Base-by-base conservation (phyloP, 345 rosid genomes). In the Diplotaxis tenuifolia region DNA sequence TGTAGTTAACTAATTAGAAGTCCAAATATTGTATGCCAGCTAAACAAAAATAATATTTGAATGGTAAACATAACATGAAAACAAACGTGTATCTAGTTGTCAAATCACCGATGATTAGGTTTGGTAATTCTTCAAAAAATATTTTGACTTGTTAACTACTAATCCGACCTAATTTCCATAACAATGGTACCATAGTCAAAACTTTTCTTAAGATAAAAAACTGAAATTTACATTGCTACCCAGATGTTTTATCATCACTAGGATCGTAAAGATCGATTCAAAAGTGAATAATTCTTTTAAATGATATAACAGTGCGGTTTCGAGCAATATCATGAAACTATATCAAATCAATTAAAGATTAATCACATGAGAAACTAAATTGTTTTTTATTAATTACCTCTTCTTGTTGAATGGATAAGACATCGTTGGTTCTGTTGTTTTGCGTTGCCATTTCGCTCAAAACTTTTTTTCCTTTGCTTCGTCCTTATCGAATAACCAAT, bases 401-500 rank as follows among this genome's bases (percentile, higher is more conserved):
- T 25, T 75, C 65, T 18, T 80, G 74, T 54, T 77, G 84, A 62
- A 88, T 75, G 69, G 65, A 68, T 16, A 68, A 70, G 10, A 62
- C 70, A 52, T 82, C 84, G 6, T 81, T 81, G 54, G 65, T 83
- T 74, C 83, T 61, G 74, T 71, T 83, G 84, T 57, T 82, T 55
- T 81, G 87, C 9, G 86, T 86, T 88, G 86, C 22, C 75, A 69
- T 75, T 87, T 53, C 65, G 18, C 70, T 2, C 49, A 5, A 53
- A 32, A n/a, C 58, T 1, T 40, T 62, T 55, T 18, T 40, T 28
- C 23, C 16, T 49, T 11, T 14, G 0, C 25, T 60, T 50, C 56
- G 54, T 60, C 18, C 78, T 68, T 20, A 55, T 75, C 40, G n/a
- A 69, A 55, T 68, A n/a, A n/a, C n/a, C 9, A 29, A 62, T 52